Percentiles rank a stretch among this genome's conserved stretches.
Conservation (phyloP, 2,329 filamentous ascomycete species). For the Aureobasidium sp. region DNA sequence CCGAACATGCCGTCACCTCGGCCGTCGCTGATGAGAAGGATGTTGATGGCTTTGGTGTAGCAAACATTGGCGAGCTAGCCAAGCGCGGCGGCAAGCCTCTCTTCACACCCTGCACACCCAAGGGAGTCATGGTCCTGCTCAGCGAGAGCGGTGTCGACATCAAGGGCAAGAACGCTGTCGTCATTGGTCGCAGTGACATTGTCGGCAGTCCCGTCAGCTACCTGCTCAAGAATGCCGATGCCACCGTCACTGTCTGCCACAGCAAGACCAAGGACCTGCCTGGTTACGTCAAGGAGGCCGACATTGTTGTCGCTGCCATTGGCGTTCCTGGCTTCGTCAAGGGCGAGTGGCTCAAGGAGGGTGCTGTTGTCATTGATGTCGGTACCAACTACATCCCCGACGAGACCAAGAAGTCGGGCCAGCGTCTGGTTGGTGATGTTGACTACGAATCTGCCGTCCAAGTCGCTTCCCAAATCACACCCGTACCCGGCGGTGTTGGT, state of each 20-base stretch:
- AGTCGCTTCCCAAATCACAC: constrained; percentile 88
- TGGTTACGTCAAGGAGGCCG: constrained; percentile 70
- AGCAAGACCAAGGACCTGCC: constrained; percentile 72
- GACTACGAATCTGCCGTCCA: constrained; percentile 79
- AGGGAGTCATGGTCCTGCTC: constrained; percentile 91
- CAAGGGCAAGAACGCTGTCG: constrained; percentile 86
- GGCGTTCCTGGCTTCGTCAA: constrained; percentile 82
- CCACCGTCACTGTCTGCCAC: constrained; percentile 94
- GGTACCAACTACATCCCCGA: constrained; percentile 95
- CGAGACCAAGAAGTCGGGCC: constrained; percentile 80
- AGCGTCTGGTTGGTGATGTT: constrained; percentile 89
- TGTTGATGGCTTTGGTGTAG: constrained; percentile 91
- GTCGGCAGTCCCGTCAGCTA: constrained; percentile 96
- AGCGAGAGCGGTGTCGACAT: constrained; percentile 76
- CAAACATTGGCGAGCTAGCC: constrained; percentile 92
- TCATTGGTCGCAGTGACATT: constrained; percentile 91
- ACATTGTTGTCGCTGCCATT: constrained; percentile 88
- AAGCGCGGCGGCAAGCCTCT: constrained; percentile 86
- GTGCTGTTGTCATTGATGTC: constrained; percentile 93
- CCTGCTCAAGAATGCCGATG: constrained; percentile 88
- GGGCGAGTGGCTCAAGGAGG: constrained; percentile 91
- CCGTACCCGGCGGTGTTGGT: constrained; percentile 91
- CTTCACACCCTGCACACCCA: constrained; percentile 92
- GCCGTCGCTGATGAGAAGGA: constrained; percentile 91
- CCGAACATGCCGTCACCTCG: constrained; percentile 84